Percentiles rank a stretch among this genome's conserved stretches.
phyloP scores from a whole-genome alignment of 495 filamentous ascomycete genomes.

The Neurospora sp. region DNA sequence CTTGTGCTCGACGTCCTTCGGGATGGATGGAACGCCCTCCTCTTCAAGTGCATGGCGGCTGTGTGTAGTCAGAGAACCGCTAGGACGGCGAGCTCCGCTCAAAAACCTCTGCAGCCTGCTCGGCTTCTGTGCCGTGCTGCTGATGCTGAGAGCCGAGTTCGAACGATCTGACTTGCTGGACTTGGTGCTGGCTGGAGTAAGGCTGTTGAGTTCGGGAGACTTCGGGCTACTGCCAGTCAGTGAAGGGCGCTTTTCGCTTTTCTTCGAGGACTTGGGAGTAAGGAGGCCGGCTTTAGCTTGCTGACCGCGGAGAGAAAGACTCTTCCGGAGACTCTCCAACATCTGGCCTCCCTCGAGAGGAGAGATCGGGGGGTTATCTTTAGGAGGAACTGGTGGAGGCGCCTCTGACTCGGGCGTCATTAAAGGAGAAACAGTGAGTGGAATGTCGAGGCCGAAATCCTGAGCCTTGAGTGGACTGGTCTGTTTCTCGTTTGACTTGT shows the following conservation, averaged over 20 bases:
- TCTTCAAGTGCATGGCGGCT: slow-evolving; percentile 23
- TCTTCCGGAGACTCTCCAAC: background rate
- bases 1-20: slow-evolving; percentile 25
- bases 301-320: background rate
- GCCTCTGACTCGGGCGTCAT: slow-evolving; percentile 9
- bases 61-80: slow-evolving; percentile 16
- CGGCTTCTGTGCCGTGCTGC: slow-evolving; percentile 24
- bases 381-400: slow-evolving; percentile 23
- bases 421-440: background rate
- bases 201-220: slow-evolving; percentile 12
- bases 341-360: slow-evolving; percentile 1
- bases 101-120: slow-evolving; percentile 32
- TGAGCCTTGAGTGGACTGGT: background rate
- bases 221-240: slow-evolving; percentile 1
- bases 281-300: background rate
- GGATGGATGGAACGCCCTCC: slow-evolving; percentile 20
- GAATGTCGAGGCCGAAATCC: slow-evolving; percentile 1
- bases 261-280: background rate
- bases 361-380: slow-evolving; percentile 10
- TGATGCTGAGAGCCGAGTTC: slow-evolving; percentile 22
- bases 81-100: slow-evolving; percentile 21
- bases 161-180: slow-evolving; percentile 20
- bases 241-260: background rate
- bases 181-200: slow-evolving; percentile 17
- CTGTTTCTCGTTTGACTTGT: slow-evolving; percentile 5